Percentiles rank a stretch among this genome's conserved stretches.
phyloP scores from a whole-genome alignment of 2,329 filamentous ascomycete species.

The Pestalotiopsis sp. region DNA sequence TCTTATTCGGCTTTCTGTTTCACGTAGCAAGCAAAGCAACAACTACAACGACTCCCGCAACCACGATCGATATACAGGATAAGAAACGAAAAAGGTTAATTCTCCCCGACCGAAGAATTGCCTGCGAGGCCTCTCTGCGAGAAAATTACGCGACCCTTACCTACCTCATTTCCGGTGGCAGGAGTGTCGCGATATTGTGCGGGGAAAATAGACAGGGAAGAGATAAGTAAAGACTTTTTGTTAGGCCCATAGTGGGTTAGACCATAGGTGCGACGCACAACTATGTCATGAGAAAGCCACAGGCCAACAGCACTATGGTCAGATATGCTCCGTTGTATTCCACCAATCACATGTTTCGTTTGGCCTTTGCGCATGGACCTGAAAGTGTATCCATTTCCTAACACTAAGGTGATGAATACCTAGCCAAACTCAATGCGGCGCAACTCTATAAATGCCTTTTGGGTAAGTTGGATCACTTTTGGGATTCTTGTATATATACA shows the following conservation, averaged over 20 bases:
- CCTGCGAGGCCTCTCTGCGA: neutral
- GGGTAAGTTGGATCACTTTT: fast-evolving
- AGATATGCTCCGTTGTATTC: neutral
- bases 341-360: neutral
- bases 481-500: neutral
- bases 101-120: neutral
- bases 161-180: neutral
- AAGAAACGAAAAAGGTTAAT: neutral
- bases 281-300: neutral
- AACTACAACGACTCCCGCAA: neutral
- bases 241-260: neutral
- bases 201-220: neutral
- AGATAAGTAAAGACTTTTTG: neutral
- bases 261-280: neutral
- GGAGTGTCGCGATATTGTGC: neutral
- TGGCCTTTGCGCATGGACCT: neutral
- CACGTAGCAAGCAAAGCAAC: neutral
- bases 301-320: neutral
- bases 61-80: neutral
- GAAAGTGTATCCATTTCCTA: neutral
- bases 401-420: neutral
- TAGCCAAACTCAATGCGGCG: neutral
- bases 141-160: neutral
- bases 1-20: neutral
- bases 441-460: neutral